Evolutionary conservation across 257 asterid species (phyloP).

Genomic region (Mitragyna speciosa): DNA sequence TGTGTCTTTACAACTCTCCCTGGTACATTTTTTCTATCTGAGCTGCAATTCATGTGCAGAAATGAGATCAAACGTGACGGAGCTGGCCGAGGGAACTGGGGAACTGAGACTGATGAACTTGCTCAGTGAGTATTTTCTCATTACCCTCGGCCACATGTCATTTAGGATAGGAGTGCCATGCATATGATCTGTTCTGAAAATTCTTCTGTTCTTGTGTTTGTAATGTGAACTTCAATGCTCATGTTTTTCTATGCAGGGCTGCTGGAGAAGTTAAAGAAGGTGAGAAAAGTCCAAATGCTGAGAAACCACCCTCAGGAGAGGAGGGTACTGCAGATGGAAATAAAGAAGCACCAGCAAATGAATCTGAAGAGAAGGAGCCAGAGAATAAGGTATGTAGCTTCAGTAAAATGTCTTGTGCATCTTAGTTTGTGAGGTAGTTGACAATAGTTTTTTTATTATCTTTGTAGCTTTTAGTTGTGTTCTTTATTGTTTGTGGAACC

Average conservation of each 20-base stretch:
- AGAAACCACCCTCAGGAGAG: conserved; percentile 45
- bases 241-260: conserved; percentile 35
- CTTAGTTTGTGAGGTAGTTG: not conserved
- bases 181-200: not conserved
- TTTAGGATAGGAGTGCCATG: not conserved
- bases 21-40: not conserved
- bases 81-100: conserved; percentile 88
- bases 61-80: conserved; percentile 70
- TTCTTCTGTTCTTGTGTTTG: not conserved
- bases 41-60: conserved; percentile 30
- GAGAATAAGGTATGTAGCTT: conserved; percentile 60
- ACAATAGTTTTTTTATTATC: not conserved
- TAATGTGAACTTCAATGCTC: not conserved
- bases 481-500: not conserved
- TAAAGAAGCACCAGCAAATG: conserved; percentile 50
- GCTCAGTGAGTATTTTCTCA: conserved; percentile 54
- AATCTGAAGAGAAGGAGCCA: conserved; percentile 67
- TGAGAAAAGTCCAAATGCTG: conserved; percentile 50
- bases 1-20: not conserved
- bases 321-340: conserved; percentile 50
- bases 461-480: not conserved
- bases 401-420: not conserved
- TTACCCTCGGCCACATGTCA: conserved; percentile 10
- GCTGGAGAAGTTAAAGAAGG: conserved; percentile 58
- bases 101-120: conserved; percentile 64